Base-by-base conservation (phyloP, 208 protist species). In the Naegleria lovaniensis region DNA sequence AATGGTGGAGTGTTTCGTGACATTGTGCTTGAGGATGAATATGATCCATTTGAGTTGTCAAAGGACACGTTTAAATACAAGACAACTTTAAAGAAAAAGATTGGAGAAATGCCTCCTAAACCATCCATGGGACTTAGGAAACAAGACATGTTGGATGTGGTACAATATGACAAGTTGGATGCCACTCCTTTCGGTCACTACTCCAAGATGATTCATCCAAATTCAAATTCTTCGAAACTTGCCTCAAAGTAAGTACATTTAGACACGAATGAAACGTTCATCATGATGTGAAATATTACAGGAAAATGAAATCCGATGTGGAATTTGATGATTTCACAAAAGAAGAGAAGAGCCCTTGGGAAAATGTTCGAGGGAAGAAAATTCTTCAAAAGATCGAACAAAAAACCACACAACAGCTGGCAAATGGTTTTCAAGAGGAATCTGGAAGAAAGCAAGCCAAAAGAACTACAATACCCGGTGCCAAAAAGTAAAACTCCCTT, bases 1-100 rank as follows among this genome's bases (percentile, higher is more conserved):
- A 85, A 48, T 39, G 83, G 83, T 13, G 83, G 83, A 19, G 83
- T 85, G 15, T 85, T 85, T 29, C 7, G 83, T 33, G 83, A 85
- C 29, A 85, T 85, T 48, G n/a, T 85, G 5, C 13, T 85, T 22
- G 83, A 85, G 2, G 83, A 85, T 40, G 83, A 85, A 48, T 85
- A 85, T 39, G 83, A 85, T 85, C 83, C 83, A 6, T 79, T 79
- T 9, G 67, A 79, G 25, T 36, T 79, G 29, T 36, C 67, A 36
- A 79, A 36, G 36, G 29, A 79, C 36, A 36, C 67, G 6, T 79
- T 79, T 36, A 79, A 79, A 36, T 29, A 36, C 29, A 79, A 79
- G 25, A 36, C 67, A 36, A 75, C 19, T 75, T 9, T 7, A 7
- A 48, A 48, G 43, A 67, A 67, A 67, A 79, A 79, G 67, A 11